Percentiles rank a stretch among this genome's conserved stretches.
These are phyloP conservation scores for Dactylonectria macrodidyma DNA, from an alignment of 2,329 filamentous ascomycete species.

Conservation along the genomic window DNA sequence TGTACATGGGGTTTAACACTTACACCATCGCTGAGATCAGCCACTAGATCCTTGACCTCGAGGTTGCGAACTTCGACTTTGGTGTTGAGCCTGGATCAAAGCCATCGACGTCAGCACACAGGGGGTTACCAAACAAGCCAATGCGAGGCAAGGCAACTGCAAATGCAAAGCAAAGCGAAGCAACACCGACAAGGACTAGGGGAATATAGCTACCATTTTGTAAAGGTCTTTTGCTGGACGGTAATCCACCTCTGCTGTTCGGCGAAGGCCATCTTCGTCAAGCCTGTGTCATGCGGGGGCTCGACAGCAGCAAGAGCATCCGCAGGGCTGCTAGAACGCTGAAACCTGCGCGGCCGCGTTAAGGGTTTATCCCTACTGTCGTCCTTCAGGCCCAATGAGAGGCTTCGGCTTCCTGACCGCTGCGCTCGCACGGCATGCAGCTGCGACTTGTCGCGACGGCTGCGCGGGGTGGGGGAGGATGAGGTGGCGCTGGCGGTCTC, in stretches of 20 bases:
- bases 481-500: conserved; percentile 42
- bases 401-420: conserved; percentile 59
- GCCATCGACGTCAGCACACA: conserved; percentile 13
- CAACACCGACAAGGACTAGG: background rate
- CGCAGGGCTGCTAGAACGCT: conserved; percentile 54
- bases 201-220: conserved; percentile 79
- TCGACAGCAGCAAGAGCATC: conserved; percentile 63
- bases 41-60: conserved; percentile 88
- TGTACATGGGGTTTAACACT: conserved; percentile 55
- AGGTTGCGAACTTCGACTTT: conserved; percentile 87
- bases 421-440: conserved; percentile 65
- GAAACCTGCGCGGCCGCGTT: conserved; percentile 43
- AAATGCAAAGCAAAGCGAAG: background rate
- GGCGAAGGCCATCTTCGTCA: conserved; percentile 74
- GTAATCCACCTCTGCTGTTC: conserved; percentile 79
- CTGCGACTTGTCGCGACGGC: conserved; percentile 63
- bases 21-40: conserved; percentile 94
- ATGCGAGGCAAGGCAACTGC: conserved; percentile 11
- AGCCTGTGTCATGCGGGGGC: conserved; percentile 64
- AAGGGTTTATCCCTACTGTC: conserved; percentile 39
- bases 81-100: conserved; percentile 84
- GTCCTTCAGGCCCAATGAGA: conserved; percentile 43
- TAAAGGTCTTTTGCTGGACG: conserved; percentile 99
- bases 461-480: conserved; percentile 53
- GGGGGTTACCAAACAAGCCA: background rate